Base-by-base conservation (phyloP, 345 rosid species). In the Jatropha curcas region DNA sequence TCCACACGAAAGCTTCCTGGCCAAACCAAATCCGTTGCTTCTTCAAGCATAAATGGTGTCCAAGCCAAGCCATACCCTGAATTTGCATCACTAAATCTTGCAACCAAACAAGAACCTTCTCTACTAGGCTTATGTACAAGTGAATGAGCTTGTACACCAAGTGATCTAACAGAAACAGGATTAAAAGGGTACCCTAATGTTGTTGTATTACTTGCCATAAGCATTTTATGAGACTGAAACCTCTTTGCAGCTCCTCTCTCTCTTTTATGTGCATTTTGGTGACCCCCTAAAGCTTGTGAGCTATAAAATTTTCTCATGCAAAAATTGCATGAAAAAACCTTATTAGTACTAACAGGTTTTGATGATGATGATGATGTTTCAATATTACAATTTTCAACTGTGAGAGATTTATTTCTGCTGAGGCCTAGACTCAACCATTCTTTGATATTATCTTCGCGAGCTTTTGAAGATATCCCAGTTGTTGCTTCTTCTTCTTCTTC, bases 231-330 rank as follows among this genome's bases (percentile, higher is more conserved):
- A 63, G 80, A 70, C 6, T 81, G 76, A 55, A 63, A 79, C 65
- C 82, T 81, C 59, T 74, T 85, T 2, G 82, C 85, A 17, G 77
- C 83, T 46, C 79, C 83, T 60, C 86, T 75, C 58, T 85, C 88
- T 41, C 84, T 66, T 60, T 83, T 81, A 74, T 85, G 88, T 28
- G 88, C 86, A 41, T 85, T 85, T 46, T 83, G 88, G 39, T 85
- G 88, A 11, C 86, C 88, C 5, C 88, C 88, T 28, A 83, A 67
- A 3, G 88, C 88, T 33, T 85, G 88, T 19, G 88, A 85, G 65
- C 85, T 85, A 27, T 83, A 83, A 41, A 85, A 83, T 67, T 79
- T 83, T 34, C 86, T 81, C 83, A 59, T 62, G 71, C 88, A 85
- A 39, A 83, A 85, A 52, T 85, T 85, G 76, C 88, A 85, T 22